phyloP scores from a whole-genome alignment of 371 early-diverging fungal species.

The Mortierella sp. region DNA sequence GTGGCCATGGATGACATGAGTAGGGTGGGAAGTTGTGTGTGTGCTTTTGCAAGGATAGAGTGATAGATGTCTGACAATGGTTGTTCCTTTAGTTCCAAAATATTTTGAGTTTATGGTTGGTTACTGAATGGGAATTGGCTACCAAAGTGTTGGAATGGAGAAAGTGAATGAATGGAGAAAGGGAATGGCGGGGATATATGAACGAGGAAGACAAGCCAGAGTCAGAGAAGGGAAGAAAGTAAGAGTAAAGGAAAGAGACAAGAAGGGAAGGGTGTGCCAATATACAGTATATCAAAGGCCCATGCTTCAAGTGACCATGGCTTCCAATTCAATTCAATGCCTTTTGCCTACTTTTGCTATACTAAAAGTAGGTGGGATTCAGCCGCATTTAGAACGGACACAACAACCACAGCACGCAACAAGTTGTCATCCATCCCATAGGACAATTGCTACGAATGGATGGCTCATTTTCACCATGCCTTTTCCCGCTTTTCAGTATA shows the following conservation, averaged over 20 bases:
- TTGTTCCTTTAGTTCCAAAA: not conserved
- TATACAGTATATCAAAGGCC: not conserved
- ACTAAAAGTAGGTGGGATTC: not conserved
- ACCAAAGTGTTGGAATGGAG: not conserved
- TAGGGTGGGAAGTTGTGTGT: not conserved
- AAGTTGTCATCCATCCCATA: not conserved
- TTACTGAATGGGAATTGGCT: not conserved
- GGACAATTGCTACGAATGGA: not conserved
- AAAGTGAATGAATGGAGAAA: not conserved
- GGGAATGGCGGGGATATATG: not conserved
- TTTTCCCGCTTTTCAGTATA: not conserved
- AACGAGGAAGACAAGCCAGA: no score
- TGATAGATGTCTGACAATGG: not conserved
- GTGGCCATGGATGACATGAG: constrained; percentile 10
- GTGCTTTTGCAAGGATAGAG: not conserved
- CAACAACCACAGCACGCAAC: not conserved
- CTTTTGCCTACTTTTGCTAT: no score
- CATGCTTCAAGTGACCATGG: no score
- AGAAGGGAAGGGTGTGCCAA: not conserved
- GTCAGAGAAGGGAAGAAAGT: no score
- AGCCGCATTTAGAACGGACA: constrained; percentile 9
- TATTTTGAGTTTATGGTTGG: not conserved
- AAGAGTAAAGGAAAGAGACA: not conserved
- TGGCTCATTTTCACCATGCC: not conserved
- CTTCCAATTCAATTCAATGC: no score